Evolutionary conservation across 768 basidiomycete genomes (phyloP).

Genomic region (Nevesoporus exiguus): DNA sequence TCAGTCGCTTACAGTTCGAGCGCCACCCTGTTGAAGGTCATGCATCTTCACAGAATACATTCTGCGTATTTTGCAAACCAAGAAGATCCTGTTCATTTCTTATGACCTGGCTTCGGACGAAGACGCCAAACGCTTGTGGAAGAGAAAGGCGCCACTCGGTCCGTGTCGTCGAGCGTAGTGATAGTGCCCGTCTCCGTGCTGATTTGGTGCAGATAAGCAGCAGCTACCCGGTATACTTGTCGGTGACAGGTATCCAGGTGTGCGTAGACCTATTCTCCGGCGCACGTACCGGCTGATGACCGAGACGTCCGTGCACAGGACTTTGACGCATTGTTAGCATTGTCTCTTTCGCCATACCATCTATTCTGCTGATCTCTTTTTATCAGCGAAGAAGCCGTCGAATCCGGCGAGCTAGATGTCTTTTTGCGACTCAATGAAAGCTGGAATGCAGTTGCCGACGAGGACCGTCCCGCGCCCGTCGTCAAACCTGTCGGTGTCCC

Average conservation of each 20-base stretch:
- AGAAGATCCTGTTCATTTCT: constrained; percentile 78
- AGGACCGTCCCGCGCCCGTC: constrained; percentile 51
- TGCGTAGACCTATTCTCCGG: constrained; percentile 37
- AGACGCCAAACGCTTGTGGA: constrained; percentile 77
- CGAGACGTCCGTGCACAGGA: constrained; percentile 40
- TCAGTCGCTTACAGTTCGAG: constrained; percentile 23
- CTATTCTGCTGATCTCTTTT: constrained; percentile 7
- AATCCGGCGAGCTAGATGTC: constrained; percentile 63
- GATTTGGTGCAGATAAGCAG: constrained; percentile 58
- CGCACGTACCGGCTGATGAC: constrained; percentile 1
- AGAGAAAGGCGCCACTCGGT: constrained; percentile 74
- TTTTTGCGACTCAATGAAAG: constrained; percentile 73
- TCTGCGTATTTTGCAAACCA: constrained; percentile 76
- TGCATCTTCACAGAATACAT: constrained; percentile 58
- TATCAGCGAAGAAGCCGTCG: constrained; percentile 79
- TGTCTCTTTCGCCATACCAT: neutral
- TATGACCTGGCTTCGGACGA: constrained; percentile 87
- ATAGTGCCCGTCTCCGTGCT: neutral
- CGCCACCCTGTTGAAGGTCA: neutral
- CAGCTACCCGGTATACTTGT: constrained; percentile 82
- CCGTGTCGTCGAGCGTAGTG: constrained; percentile 7
- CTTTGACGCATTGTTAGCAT: constrained; percentile 68
- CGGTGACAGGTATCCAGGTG: constrained; percentile 73
- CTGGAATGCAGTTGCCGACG: constrained; percentile 59
- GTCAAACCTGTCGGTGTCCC: constrained; percentile 75